Evolutionary conservation across 2,329 filamentous ascomycete genomes (phyloP).

Genomic region (Xylariaceae sp.): DNA sequence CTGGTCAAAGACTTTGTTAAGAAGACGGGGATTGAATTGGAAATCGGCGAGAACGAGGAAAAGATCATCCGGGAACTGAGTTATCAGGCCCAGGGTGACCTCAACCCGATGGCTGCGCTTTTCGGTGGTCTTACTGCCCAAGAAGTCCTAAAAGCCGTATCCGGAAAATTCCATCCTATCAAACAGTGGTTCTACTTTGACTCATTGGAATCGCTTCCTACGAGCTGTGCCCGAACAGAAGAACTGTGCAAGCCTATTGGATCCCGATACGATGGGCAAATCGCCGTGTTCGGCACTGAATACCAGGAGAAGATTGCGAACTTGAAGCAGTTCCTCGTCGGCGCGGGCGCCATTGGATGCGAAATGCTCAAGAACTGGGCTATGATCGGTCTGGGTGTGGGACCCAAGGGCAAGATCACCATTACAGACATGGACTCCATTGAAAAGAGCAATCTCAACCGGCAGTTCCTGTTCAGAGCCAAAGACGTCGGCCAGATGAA

Average conservation of each 20-base stretch:
- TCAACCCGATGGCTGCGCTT: conserved; percentile 89
- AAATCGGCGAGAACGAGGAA: conserved; percentile 91
- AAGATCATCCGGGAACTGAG: conserved; percentile 90
- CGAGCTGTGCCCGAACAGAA: conserved; percentile 68
- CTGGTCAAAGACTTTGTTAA: conserved; percentile 70
- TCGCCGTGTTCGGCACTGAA: conserved; percentile 89
- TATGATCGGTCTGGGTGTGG: conserved; percentile 91
- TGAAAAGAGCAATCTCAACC: conserved; percentile 97
- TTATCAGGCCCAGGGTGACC: conserved; percentile 87
- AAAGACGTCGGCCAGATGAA: conserved; percentile 95
- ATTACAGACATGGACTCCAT: conserved; percentile 99
- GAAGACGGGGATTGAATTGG: conserved; percentile 71
- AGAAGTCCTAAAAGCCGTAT: conserved; percentile 93
- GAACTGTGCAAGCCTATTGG: conserved; percentile 83
- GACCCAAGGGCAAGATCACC: conserved; percentile 80
- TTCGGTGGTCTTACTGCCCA: conserved; percentile 93
- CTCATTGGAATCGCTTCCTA: conserved; percentile 89
- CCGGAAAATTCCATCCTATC: conserved; percentile 95
- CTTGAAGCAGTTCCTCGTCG: conserved; percentile 87
- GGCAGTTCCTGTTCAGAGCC: conserved; percentile 91
- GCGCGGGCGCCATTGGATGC: conserved; percentile 93
- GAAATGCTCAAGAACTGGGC: conserved; percentile 99
- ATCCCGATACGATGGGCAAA: conserved; percentile 91
- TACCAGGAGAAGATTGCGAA: conserved; percentile 93
- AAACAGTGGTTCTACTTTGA: conserved; percentile 97